Conservation (phyloP, 129 eudicot genomes). For the Flaveria bidentis region DNA sequence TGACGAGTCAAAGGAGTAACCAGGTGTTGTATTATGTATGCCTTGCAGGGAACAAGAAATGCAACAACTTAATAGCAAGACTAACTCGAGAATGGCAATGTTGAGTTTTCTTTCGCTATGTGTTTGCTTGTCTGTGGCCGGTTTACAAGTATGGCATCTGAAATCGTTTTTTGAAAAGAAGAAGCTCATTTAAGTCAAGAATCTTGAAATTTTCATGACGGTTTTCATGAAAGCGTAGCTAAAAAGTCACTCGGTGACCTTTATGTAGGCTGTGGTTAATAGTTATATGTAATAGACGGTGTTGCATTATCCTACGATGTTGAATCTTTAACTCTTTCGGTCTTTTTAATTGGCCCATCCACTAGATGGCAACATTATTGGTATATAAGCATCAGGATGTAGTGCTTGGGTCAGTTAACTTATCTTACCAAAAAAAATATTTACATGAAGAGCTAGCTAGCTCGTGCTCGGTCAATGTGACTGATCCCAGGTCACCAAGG, state of each 20-base stretch:
- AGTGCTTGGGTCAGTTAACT: background rate
- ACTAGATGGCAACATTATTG: too few relatives aligned
- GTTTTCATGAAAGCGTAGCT: conserved; percentile 7
- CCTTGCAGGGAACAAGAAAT: conserved; percentile 85
- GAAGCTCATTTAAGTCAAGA: conserved; percentile 58
- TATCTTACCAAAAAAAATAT: background rate
- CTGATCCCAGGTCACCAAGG: conserved; percentile 1
- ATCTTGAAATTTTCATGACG: background rate
- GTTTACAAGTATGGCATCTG: conserved; percentile 84
- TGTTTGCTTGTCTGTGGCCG: conserved; percentile 69
- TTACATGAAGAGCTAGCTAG: background rate
- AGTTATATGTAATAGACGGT: conserved; percentile 7
- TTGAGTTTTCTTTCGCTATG: conserved; percentile 69
- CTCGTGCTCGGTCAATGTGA: background rate
- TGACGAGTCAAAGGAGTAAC: background rate
- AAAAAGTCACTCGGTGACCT: conserved; percentile 1
- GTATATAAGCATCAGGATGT: background rate
- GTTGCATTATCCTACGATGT: background rate
- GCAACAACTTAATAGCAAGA: conserved; percentile 67
- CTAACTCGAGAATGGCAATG: conserved; percentile 87
- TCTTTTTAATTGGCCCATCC: background rate
- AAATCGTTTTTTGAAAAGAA: conserved; percentile 91
- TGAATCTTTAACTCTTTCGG: background rate
- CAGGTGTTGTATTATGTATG: background rate
- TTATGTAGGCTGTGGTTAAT: conserved; percentile 1